Base-by-base conservation (phyloP, 139 green algal species). In the Zygnema cylindricum region DNA sequence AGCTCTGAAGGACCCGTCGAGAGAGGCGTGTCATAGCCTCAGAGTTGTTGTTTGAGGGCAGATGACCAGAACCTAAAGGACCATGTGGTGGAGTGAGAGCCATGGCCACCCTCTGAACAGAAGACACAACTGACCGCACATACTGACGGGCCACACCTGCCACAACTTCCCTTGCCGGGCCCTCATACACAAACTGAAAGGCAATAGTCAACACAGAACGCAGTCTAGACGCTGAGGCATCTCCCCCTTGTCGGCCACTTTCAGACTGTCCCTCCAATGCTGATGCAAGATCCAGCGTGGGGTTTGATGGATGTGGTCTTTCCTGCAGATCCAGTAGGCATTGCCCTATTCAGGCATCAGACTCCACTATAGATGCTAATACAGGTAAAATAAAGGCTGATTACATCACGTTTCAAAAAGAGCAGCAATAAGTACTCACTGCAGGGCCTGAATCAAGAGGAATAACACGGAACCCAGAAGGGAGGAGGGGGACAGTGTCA, bases 391-490 rank as follows among this genome's bases (percentile, higher is more conserved):
- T n/a, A n/a, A n/a, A n/a, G n/a, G n/a, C n/a, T n/a, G n/a, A n/a
- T n/a, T n/a, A n/a, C n/a, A 63, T 25, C 49, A 63, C 49, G 42
- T 71, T 35, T 55, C 36, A 43, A 54, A 84, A 43, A 84, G 71
- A 42, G 7, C 36, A 42, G 43, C 36, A 54, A 85, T 3, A 43
- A 77, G 49, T 79, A 25, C 71, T 79, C 38, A 79, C 71, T 41
- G 71, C 16, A 79, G 71, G 77, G 35, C n/a, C 42, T 16, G 82
- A 21, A 0, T 90, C 85, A 2, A 90, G 33, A 0, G 86, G 81
- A 23, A 90, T 90, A 42, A 89, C 86, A 7, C 86, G 86, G 43
- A 90, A 90, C 77, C 86, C 86, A 25, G 86, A 90, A 36, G 86
- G 86, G 21, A 90, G 86, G 21, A 90, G 77, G 1, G 86, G 81